A percentile compares a stretch with the other conserved stretches of the same genome.
Conservation (phyloP, 257 asterid genomes). For the Solanum sejunctum region DNA sequence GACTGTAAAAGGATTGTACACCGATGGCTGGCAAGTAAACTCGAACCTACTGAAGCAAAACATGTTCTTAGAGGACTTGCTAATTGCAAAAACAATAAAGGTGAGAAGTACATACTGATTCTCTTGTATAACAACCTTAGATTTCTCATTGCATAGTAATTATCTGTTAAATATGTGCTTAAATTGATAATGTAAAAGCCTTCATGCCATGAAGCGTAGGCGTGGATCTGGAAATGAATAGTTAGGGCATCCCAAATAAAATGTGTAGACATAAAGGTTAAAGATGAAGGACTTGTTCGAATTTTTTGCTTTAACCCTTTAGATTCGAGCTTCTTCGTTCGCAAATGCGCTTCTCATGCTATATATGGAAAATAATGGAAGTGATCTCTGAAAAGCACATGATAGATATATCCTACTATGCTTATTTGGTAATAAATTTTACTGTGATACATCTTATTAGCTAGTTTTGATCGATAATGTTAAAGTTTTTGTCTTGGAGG, state of each 20-base stretch:
- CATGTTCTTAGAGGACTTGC: slow-evolving; percentile 78
- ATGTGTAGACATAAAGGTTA: background rate
- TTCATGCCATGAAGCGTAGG: background rate
- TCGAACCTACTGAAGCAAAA: slow-evolving; percentile 71
- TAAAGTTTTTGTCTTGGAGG: background rate
- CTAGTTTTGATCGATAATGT: background rate
- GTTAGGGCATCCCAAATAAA: background rate
- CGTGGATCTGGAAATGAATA: background rate
- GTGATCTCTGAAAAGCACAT: background rate
- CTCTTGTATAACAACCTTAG: background rate
- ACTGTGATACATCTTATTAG: background rate
- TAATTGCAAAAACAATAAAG: slow-evolving; percentile 89
- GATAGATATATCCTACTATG: background rate
- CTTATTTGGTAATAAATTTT: background rate
- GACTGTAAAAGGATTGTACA: slow-evolving; percentile 76
- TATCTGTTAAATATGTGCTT: background rate
- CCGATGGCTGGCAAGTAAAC: slow-evolving; percentile 92
- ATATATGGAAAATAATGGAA: background rate
- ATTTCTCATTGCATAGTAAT: background rate
- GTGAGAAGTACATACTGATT: slow-evolving; percentile 22
- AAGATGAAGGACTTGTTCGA: background rate
- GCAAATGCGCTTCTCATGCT: background rate
- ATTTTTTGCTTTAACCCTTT: background rate
- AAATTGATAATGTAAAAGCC: background rate
- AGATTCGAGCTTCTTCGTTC: background rate